Evolutionary conservation across 257 asterid genomes (phyloP).

Genomic region (Gardenia jasminoides): DNA sequence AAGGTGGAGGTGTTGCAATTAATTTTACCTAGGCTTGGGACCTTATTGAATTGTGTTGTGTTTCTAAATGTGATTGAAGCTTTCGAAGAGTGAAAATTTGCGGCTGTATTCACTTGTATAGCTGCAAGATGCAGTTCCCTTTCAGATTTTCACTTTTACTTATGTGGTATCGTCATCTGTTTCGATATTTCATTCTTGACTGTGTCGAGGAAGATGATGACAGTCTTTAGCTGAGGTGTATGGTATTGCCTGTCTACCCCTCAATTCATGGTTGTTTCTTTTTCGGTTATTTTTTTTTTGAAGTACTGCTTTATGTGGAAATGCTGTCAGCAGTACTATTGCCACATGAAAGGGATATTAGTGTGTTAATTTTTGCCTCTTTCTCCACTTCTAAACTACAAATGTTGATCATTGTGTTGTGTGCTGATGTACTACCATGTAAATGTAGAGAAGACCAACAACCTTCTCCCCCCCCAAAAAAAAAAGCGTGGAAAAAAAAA

Average conservation of each 20-base stretch:
- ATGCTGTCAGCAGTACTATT: background rate
- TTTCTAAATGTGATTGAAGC: background rate
- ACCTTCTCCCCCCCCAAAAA: too few species aligned
- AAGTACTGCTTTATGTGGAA: background rate
- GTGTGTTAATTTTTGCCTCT: background rate
- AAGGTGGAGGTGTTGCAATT: background rate
- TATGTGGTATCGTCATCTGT: background rate
- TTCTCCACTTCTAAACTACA: background rate
- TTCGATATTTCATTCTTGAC: background rate
- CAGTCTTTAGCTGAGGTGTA: background rate
- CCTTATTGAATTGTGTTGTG: background rate
- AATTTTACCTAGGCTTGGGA: background rate
- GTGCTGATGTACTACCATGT: background rate
- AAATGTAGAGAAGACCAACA: too few species aligned
- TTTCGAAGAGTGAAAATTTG: background rate
- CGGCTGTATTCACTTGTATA: background rate
- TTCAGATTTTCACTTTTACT: background rate
- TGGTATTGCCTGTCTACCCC: background rate
- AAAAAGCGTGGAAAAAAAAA: too few species aligned
- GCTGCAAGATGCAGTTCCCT: background rate
- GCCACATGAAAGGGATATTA: background rate
- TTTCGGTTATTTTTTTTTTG: background rate
- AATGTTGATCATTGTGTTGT: background rate
- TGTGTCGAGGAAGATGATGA: background rate
- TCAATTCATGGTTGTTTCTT: background rate